Base-by-base conservation (phyloP, 179 eudicot species). In the Drosera spatulata region DNA sequence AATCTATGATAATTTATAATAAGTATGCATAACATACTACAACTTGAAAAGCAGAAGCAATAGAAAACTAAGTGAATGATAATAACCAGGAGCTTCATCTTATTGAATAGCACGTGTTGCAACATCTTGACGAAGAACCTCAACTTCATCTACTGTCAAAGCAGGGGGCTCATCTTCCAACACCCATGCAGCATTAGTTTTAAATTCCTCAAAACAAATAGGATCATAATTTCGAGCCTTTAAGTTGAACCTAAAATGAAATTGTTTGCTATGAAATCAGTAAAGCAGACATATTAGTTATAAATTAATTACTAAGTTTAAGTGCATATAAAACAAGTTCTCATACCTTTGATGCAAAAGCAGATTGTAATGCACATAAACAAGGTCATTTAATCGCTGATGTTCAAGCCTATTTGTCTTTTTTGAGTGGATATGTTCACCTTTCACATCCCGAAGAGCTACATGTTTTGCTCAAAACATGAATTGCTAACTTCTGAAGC, bases 371-470 rank as follows among this genome's bases (percentile, higher is more conserved):
- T 61, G 63, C 13, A 66, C 37, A 49, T 39, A 72, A 0, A 67
- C 44, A 58, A 67, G 43, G 22, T 66, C 67, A 58, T 71, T 71
- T 15, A 62, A 43, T 12, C 61, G 13, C 4, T 4, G 5, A 40
- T 72, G 65, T 3, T 53, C 61, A 41, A 72, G 41, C 41, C 11
- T 7, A 3, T 67, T 67, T 48, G 50, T 67, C 55, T 48, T 72
- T 61, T 72, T 67, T 7, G 41, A 13, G 33, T 67, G 55, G 53
- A 71, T 58, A 14, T 68, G 44, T 12, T 61, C 15, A 61, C 12
- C 65, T 43, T 15, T 66, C 64, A 60, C 64, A 53, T 3, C 48
- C 52, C 0, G 57, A 42, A 6, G 60, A 43, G 48, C 66, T 68
- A 56, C 61, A 68, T n/a, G 71, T 68, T 3, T 56, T 42, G 12